A percentile compares a stretch with the other conserved stretches of the same genome.
Evolutionary conservation across 2,329 filamentous ascomycete species (phyloP).

Genomic region (Diaporthe citriasiana): DNA sequence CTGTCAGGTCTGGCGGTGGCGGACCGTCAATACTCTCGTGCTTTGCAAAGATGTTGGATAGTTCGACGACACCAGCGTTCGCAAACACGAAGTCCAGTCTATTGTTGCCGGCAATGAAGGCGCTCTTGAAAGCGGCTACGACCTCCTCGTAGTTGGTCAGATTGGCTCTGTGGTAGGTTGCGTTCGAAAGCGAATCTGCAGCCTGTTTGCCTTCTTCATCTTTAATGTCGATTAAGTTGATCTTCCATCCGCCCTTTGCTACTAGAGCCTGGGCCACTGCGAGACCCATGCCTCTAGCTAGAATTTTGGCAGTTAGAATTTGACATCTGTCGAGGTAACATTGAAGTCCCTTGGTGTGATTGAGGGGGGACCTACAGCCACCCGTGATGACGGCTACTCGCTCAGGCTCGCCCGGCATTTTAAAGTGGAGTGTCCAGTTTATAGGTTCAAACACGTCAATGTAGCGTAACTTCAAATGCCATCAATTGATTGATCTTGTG

Average conservation of each 20-base stretch:
- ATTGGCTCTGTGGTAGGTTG: slow-evolving; percentile 56
- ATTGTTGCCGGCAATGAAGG: slow-evolving; percentile 48
- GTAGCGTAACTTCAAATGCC: fast-evolving
- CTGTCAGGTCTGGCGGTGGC: slow-evolving; percentile 24
- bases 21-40: slow-evolving; percentile 28
- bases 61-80: slow-evolving; percentile 61
- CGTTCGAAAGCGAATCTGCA: slow-evolving; percentile 47
- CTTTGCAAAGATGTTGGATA: slow-evolving; percentile 54
- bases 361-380: slow-evolving; percentile 21
- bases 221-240: slow-evolving; percentile 58
- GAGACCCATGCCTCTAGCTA: slow-evolving; percentile 59
- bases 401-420: slow-evolving; percentile 7
- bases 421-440: no score
- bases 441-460: neutral
- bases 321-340: no score
- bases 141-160: slow-evolving; percentile 52
- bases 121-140: slow-evolving; percentile 52
- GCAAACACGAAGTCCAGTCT: slow-evolving; percentile 63
- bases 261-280: slow-evolving; percentile 56
- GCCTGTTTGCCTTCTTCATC: slow-evolving; percentile 50
- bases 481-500: no score
- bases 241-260: slow-evolving; percentile 53
- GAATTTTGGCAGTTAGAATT: neutral
- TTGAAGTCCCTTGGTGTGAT: neutral
- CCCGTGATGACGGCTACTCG: slow-evolving; percentile 34